phyloP scores from a whole-genome alignment of 139 green algal species.

The Zygnema circumcarinatum region DNA sequence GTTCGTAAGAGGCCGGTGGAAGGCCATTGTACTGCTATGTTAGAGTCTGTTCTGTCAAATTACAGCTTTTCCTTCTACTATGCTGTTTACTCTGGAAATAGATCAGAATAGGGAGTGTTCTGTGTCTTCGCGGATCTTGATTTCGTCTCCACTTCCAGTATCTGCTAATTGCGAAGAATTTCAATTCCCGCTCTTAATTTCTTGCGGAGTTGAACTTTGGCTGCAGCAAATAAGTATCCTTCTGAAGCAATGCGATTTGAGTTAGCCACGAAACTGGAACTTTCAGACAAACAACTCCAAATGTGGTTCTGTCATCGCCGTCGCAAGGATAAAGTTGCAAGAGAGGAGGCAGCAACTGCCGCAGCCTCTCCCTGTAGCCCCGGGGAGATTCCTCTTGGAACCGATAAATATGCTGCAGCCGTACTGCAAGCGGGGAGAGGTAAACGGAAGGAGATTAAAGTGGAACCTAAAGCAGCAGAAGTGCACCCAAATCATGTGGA shows the following conservation, averaged over 20 bases:
- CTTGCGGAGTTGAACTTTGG: too few species aligned
- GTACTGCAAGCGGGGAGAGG: not conserved
- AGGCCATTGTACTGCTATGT: not conserved
- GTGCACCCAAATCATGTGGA: not conserved
- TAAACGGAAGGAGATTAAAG: not conserved
- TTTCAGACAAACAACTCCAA: slow-evolving; percentile 53
- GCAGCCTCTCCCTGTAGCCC: not conserved
- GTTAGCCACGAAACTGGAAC: slow-evolving; percentile 1
- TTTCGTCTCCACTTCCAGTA: slow-evolving; percentile 23
- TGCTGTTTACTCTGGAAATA: too few species aligned
- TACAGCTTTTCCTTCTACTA: not conserved
- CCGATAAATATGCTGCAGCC: not conserved
- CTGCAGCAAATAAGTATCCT: slow-evolving; percentile 54
- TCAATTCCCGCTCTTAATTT: slow-evolving; percentile 11
- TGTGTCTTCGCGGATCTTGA: not conserved
- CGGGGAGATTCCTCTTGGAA: not conserved
- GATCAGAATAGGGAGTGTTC: not conserved
- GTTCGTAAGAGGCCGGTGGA: too few species aligned
- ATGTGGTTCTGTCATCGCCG: slow-evolving; percentile 59
- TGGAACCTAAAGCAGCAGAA: not conserved
- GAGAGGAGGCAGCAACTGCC: not conserved
- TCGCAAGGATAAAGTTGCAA: slow-evolving; percentile 34
- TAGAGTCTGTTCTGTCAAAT: not conserved
- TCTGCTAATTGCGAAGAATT: slow-evolving; percentile 1
- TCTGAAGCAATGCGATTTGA: slow-evolving; percentile 26